Evolutionary conservation across 345 rosid genomes (phyloP).

Genomic region (Linum trigynum): DNA sequence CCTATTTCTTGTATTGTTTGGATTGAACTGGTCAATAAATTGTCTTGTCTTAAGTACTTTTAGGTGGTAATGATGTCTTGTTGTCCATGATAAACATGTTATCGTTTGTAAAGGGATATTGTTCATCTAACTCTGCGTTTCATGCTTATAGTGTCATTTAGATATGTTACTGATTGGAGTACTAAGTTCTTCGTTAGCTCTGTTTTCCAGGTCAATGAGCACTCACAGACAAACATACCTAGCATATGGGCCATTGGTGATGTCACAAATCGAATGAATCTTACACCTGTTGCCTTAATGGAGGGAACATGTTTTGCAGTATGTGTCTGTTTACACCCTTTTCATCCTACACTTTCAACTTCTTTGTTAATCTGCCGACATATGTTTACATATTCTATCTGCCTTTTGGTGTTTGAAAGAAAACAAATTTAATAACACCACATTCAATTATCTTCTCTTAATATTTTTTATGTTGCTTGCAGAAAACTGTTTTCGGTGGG

Average conservation of each 20-base stretch:
- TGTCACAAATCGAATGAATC: slow-evolving; percentile 92
- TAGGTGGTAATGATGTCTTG: neutral
- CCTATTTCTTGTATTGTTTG: no score
- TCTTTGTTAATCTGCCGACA: neutral
- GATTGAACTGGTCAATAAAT: neutral
- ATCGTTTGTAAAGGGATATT: neutral
- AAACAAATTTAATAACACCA: neutral
- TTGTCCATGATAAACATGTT: neutral
- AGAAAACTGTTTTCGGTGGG: slow-evolving; percentile 96
- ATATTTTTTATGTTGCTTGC: slow-evolving; percentile 21
- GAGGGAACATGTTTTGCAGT: slow-evolving; percentile 93
- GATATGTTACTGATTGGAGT: neutral
- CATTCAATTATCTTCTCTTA: neutral
- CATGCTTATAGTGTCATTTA: neutral
- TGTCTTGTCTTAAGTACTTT: neutral
- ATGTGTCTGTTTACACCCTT: slow-evolving; percentile 12
- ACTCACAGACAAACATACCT: slow-evolving; percentile 73
- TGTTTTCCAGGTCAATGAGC: slow-evolving; percentile 75
- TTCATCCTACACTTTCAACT: slow-evolving; percentile 3
- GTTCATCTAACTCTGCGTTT: neutral
- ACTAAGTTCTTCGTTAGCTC: neutral
- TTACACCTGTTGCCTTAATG: slow-evolving; percentile 98
- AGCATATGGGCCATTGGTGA: slow-evolving; percentile 99
- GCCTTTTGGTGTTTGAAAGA: neutral
- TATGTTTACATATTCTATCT: no score